Conservation (phyloP, 768 basidiomycete species). For the Plicaturopsis crispa region DNA sequence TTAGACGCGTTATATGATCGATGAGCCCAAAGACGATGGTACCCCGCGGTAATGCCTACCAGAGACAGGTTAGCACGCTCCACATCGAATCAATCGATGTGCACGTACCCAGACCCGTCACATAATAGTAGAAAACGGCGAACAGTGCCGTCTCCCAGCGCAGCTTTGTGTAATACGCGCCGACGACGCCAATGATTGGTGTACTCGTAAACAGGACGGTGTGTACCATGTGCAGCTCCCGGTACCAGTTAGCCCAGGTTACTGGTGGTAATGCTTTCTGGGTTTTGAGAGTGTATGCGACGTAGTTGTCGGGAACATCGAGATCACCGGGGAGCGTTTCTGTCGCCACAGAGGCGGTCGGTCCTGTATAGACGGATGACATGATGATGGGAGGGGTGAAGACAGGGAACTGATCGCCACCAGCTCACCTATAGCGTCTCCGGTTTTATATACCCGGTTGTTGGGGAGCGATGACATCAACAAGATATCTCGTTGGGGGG, state of each 20-base stretch:
- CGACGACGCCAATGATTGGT: conserved; percentile 69
- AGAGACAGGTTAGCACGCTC: too few relatives aligned
- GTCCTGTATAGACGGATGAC: not conserved
- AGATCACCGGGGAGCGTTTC: conserved; percentile 36
- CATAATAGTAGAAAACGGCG: conserved; percentile 61
- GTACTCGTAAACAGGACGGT: conserved; percentile 65
- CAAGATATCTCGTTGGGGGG: too few relatives aligned
- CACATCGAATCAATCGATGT: too few relatives aligned
- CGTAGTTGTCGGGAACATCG: conserved; percentile 81
- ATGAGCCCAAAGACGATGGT: conserved; percentile 97
- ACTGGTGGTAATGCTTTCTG: conserved; percentile 65
- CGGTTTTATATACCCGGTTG: too few relatives aligned
- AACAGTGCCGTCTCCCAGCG: conserved; percentile 71
- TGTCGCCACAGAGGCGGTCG: not conserved
- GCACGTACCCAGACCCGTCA: conserved; percentile 73
- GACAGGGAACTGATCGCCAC: too few relatives aligned
- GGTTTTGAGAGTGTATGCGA: conserved; percentile 64
- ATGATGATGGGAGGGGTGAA: not conserved
- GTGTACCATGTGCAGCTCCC: conserved; percentile 73
- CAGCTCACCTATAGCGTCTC: too few relatives aligned
- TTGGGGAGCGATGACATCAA: too few relatives aligned
- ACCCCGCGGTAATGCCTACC: conserved; percentile 82
- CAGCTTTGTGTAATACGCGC: conserved; percentile 57
- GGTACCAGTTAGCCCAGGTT: conserved; percentile 45
- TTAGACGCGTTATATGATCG: conserved; percentile 88